phyloP scores from a whole-genome alignment of 2,329 filamentous ascomycete species.

The Juglanconis oblonga region DNA sequence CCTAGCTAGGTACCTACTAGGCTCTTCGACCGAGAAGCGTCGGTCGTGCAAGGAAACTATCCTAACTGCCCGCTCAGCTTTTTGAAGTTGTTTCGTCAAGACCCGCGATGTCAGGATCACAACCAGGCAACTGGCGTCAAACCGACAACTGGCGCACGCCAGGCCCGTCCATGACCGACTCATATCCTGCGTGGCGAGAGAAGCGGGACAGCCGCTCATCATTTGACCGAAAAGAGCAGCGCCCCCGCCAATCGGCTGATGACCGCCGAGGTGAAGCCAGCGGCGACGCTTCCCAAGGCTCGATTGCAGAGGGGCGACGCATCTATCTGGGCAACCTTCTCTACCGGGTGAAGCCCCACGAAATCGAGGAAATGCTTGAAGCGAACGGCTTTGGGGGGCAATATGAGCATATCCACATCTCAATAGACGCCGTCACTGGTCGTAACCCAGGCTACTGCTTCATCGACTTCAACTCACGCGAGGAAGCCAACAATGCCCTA shows the following conservation, averaged over 20 bases:
- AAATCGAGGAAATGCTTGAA: conserved; percentile 33
- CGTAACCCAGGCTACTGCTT: conserved; percentile 66
- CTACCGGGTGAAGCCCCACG: conserved; percentile 45
- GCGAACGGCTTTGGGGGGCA: conserved; percentile 32
- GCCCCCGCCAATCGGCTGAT: not conserved
- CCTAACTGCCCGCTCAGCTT: no score
- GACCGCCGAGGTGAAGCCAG: no score
- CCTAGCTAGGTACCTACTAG: no score
- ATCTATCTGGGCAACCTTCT: conserved; percentile 67
- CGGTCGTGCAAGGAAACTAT: no score
- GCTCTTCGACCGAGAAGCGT: no score
- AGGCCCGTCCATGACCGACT: no score
- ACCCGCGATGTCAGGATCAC: not conserved
- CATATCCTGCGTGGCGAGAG: not conserved
- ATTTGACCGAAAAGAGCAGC: not conserved
- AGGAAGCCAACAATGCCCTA: conserved; percentile 57
- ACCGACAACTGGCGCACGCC: not conserved
- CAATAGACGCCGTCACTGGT: conserved; percentile 64
- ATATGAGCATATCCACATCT: conserved; percentile 61
- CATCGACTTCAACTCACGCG: conserved; percentile 45
- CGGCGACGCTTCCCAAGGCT: not conserved
- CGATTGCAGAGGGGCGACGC: conserved; percentile 27
- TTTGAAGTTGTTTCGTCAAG: no score
- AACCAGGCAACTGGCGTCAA: not conserved
- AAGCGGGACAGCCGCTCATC: not conserved